Evolutionary conservation across 2,329 filamentous ascomycete genomes (phyloP).

Genomic region (Ilyonectria robusta): DNA sequence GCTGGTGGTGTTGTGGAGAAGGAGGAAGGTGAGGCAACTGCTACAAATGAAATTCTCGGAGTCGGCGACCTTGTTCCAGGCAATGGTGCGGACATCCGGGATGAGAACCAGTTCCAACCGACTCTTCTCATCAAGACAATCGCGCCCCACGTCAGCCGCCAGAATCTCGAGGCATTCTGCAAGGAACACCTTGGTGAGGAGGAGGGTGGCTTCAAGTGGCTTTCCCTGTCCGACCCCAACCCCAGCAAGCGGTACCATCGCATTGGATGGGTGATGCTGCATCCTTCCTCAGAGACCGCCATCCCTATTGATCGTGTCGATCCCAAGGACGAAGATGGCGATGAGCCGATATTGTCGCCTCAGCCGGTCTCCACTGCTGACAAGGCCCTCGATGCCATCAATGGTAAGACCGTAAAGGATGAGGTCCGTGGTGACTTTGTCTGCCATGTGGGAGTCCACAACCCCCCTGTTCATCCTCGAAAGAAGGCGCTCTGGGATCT

Average conservation of each 20-base stretch:
- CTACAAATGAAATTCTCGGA: constrained; percentile 91
- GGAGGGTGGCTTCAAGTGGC: constrained; percentile 93
- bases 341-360: constrained; percentile 69
- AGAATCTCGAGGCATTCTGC: constrained; percentile 94
- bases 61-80: constrained; percentile 92
- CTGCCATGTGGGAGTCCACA: constrained; percentile 96
- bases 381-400: constrained; percentile 92
- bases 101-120: constrained; percentile 89
- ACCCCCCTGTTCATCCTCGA: constrained; percentile 85
- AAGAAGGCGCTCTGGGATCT: constrained; percentile 98
- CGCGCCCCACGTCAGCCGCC: constrained; percentile 93
- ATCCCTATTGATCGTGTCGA: constrained; percentile 80
- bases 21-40: constrained; percentile 94
- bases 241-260: constrained; percentile 97
- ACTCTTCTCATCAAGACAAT: constrained; percentile 98
- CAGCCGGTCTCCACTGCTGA: constrained; percentile 76
- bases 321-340: constrained; percentile 77
- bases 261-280: constrained; percentile 98
- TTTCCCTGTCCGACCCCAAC: constrained; percentile 96
- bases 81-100: constrained; percentile 86
- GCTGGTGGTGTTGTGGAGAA: constrained; percentile 89
- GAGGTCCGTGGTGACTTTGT: constrained; percentile 95
- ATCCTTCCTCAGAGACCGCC: constrained; percentile 79
- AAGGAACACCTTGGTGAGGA: constrained; percentile 93
- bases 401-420: constrained; percentile 97